These are phyloP conservation scores for Camellia japonica DNA, from an alignment of 148 eudicot genomes.

Conservation along the genomic window DNA sequence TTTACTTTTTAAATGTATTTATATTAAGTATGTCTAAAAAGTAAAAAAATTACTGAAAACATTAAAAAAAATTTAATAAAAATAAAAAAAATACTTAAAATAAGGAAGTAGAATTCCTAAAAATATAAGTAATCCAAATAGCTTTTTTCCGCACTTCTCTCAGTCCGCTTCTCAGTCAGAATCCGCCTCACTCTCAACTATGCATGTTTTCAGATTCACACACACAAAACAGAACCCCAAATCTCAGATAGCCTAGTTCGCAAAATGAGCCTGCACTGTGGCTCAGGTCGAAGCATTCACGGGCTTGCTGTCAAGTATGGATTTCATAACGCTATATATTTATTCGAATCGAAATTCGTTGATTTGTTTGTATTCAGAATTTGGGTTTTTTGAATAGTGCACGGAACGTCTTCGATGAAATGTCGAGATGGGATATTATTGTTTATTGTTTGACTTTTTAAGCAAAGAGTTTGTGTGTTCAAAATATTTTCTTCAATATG, in stretches of 20 bases:
- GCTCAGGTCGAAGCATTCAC: constrained; percentile 43
- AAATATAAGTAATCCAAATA: too few species aligned
- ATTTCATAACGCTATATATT: constrained; percentile 35
- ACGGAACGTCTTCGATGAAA: constrained; percentile 55
- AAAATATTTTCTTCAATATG: neutral
- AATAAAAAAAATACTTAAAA: too few species aligned
- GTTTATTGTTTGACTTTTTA: constrained; percentile 16
- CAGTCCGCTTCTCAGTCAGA: too few species aligned
- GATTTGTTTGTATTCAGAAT: constrained; percentile 44
- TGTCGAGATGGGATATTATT: constrained; percentile 50
- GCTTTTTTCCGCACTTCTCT: too few species aligned
- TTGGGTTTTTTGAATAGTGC: constrained; percentile 44
- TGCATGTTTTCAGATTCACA: too few species aligned
- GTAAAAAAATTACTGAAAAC: too few species aligned
- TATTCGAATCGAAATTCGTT: constrained; percentile 33
- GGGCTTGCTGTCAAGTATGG: constrained; percentile 47
- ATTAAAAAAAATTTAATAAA: too few species aligned
- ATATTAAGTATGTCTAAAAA: too few species aligned
- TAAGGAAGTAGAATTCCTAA: too few species aligned
- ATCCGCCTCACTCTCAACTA: too few species aligned
- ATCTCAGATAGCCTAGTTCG: constrained; percentile 25
- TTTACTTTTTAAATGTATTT: too few species aligned
- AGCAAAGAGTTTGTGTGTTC: neutral
- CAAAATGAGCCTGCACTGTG: constrained; percentile 33
- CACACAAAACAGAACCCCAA: too few species aligned